A percentile compares a stretch with the other conserved stretches of the same genome.
phyloP scores from a whole-genome alignment of 2,329 filamentous ascomycete species.

The Colletotrichum lupini region DNA sequence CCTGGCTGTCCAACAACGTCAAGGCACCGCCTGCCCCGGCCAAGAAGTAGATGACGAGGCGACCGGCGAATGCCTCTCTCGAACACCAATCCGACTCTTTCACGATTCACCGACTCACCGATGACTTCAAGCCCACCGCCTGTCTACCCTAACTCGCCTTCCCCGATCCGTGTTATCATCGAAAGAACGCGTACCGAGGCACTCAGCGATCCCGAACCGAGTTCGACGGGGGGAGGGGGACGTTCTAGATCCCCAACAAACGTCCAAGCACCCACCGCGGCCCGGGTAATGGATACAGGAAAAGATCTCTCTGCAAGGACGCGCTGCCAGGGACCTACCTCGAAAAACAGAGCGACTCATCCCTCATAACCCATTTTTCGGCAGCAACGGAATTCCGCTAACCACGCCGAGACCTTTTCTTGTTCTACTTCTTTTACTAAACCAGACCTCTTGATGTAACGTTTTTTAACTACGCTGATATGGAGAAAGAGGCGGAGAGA shows the following conservation, averaged over 20 bases:
- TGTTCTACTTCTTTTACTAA: conserved; percentile 8
- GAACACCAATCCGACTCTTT: conserved; percentile 5
- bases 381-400: background rate
- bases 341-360: background rate
- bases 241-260: background rate
- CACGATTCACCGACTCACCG: background rate
- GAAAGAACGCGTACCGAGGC: conserved; percentile 7
- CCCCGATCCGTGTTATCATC: background rate
- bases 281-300: conserved; percentile 7
- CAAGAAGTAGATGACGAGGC: conserved; percentile 59
- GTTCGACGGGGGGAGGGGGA: background rate
- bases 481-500: background rate
- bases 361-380: background rate
- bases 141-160: background rate
- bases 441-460: conserved; percentile 18
- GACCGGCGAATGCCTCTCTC: conserved; percentile 1
- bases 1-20: conserved; percentile 87
- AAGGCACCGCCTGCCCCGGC: conserved; percentile 69
- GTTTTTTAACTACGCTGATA: conserved; percentile 22
- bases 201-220: conserved; percentile 9
- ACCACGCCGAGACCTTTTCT: background rate
- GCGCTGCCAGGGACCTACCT: background rate
- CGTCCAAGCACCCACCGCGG: background rate
- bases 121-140: background rate
- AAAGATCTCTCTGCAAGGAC: conserved; percentile 14